phyloP scores from a whole-genome alignment of 129 eudicot genomes.

The Tagetes patula region DNA sequence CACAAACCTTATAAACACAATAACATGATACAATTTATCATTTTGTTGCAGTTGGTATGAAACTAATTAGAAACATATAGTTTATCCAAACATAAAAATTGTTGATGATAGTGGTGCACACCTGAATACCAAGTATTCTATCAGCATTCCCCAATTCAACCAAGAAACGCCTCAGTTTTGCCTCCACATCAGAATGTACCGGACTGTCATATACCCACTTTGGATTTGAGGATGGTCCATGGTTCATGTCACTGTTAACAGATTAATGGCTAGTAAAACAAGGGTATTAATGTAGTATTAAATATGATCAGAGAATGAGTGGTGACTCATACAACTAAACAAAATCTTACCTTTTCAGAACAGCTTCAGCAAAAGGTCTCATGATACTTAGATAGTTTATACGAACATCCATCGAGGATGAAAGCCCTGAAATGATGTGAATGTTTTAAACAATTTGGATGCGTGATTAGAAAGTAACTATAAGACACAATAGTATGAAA shows the following conservation, averaged over 20 bases:
- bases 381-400: constrained; percentile 74
- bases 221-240: constrained; percentile 59
- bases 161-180: constrained; percentile 64
- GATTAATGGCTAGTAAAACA: constrained; percentile 12
- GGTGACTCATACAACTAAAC: not conserved
- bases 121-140: constrained; percentile 97
- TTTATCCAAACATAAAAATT: constrained; percentile 4
- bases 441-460: not conserved
- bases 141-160: constrained; percentile 77
- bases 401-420: constrained; percentile 83
- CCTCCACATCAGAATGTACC: constrained; percentile 79
- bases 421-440: constrained; percentile 70
- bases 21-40: not conserved
- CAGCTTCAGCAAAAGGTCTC: constrained; percentile 99
- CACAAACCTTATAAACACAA: constrained; percentile 64
- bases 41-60: not conserved
- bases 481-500: not conserved
- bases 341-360: constrained; percentile 59
- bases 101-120: constrained; percentile 12
- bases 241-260: constrained; percentile 63
- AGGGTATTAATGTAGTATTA: not conserved
- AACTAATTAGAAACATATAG: not conserved
- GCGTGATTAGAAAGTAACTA: not conserved
- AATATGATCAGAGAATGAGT: not conserved
- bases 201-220: constrained; percentile 77